A percentile compares a stretch with the other conserved stretches of the same genome.
These are phyloP conservation scores for Incumbomyces lentus DNA, from an alignment of 2,329 filamentous ascomycete species.

Conservation along the genomic window DNA sequence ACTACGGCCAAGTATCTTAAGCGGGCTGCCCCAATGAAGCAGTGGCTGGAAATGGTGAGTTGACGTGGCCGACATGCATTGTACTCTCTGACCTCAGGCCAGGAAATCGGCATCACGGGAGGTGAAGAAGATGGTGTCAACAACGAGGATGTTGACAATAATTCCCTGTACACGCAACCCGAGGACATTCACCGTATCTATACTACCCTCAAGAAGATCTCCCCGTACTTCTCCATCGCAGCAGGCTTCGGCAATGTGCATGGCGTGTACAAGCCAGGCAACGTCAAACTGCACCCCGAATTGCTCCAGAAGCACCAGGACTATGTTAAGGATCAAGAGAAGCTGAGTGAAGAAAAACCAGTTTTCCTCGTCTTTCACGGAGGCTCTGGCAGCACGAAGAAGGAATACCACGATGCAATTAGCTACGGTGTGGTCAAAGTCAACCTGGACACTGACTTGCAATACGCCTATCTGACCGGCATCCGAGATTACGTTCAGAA, in stretches of 20 bases:
- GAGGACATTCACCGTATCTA: conserved; percentile 92
- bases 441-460: conserved; percentile 96
- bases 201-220: conserved; percentile 74
- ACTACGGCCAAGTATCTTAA: conserved; percentile 90
- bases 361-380: conserved; percentile 99
- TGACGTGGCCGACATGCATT: background rate
- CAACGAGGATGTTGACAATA: conserved; percentile 96
- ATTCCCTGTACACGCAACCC: conserved; percentile 92
- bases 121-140: conserved; percentile 97
- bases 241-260: conserved; percentile 98
- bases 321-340: conserved; percentile 73
- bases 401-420: conserved; percentile 85
- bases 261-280: conserved; percentile 97
- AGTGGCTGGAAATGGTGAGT: conserved; percentile 94
- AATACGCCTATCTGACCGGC: conserved; percentile 85
- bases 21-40: conserved; percentile 91
- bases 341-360: conserved; percentile 68
- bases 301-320: conserved; percentile 94
- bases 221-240: conserved; percentile 93
- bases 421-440: conserved; percentile 95
- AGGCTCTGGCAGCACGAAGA: conserved; percentile 80
- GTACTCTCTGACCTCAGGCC: conserved; percentile 6
- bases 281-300: conserved; percentile 93
- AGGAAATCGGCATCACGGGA: conserved; percentile 87
- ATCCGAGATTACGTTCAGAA: conserved; percentile 88